Percentiles rank a stretch among this genome's conserved stretches.
Conservation (phyloP, 768 basidiomycete genomes). For the Suillus alpinus region DNA sequence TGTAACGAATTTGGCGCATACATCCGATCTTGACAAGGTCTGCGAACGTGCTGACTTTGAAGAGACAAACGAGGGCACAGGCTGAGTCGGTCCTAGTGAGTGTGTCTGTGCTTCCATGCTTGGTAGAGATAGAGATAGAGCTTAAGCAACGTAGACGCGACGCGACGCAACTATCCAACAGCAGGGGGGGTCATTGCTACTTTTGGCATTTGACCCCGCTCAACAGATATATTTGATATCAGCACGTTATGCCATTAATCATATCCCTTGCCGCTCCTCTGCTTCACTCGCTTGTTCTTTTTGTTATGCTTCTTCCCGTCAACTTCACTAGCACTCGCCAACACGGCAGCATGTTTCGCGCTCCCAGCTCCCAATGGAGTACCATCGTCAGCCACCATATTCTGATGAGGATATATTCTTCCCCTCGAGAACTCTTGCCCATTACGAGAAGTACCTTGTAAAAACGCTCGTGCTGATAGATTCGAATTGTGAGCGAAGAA, state of each 20-base stretch:
- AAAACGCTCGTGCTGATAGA: conserved; percentile 58
- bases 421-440: conserved; percentile 63
- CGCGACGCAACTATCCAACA: background rate
- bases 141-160: background rate
- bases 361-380: conserved; percentile 47
- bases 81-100: conserved; percentile 23
- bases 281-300: conserved; percentile 76
- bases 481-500: conserved; percentile 69
- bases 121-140: background rate
- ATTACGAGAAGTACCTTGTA: conserved; percentile 56
- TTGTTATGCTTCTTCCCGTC: conserved; percentile 83
- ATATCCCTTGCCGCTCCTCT: conserved; percentile 91
- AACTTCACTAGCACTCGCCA: conserved; percentile 35
- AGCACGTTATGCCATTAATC: conserved; percentile 43
- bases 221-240: background rate
- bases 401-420: conserved; percentile 80
- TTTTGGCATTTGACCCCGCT: background rate
- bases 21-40: conserved; percentile 26
- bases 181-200: background rate
- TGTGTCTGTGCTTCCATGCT: conserved; percentile 1
- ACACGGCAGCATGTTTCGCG: conserved; percentile 40
- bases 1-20: conserved; percentile 76
- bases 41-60: conserved; percentile 5
- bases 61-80: conserved; percentile 25
- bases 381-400: conserved; percentile 75